A percentile compares a stretch with the other conserved stretches of the same genome.
Conservation (phyloP, 73 alveolate genomes). For the Urostyla sp. region DNA sequence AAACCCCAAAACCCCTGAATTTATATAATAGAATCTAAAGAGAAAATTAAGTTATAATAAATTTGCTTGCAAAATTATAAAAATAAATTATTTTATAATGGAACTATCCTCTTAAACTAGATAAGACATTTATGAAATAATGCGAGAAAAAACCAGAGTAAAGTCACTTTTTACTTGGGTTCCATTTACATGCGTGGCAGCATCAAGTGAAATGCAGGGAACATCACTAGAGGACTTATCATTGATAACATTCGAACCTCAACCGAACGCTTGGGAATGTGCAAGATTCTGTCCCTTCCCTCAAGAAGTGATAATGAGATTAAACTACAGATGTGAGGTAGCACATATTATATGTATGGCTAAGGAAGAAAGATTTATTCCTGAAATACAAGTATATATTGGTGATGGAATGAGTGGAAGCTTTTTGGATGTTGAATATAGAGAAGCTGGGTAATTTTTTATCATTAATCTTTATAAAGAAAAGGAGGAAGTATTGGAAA, state of each 20-base stretch:
- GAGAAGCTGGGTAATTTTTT: constrained; percentile 62
- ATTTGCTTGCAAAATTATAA: no score
- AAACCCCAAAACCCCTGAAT: no score
- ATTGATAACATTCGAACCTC: constrained; percentile 78
- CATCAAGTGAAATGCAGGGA: constrained; percentile 86
- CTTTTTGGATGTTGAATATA: constrained; percentile 93
- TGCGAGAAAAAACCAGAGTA: constrained; percentile 33
- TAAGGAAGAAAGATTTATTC: constrained; percentile 92
- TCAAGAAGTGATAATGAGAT: constrained; percentile 88
- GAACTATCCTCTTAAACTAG: constrained; percentile 15
- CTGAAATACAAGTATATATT: constrained; percentile 88
- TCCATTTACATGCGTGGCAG: constrained; percentile 80
- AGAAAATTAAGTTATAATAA: no score
- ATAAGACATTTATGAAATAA: constrained; percentile 25
- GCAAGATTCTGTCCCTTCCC: constrained; percentile 93
- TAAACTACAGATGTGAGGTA: constrained; percentile 90
- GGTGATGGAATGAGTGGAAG: constrained; percentile 97
- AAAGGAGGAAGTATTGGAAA: constrained; percentile 50
- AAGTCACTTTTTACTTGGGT: constrained; percentile 61
- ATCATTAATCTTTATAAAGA: not conserved
- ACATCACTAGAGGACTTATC: constrained; percentile 84
- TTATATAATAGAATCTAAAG: no score
- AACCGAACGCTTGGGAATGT: constrained; percentile 92
- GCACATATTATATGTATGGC: constrained; percentile 88
- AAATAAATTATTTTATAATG: constrained; percentile 9